These are phyloP conservation scores for Emericellopsis cladophorae DNA, from an alignment of 2,329 filamentous ascomycete species.

Conservation along the genomic window DNA sequence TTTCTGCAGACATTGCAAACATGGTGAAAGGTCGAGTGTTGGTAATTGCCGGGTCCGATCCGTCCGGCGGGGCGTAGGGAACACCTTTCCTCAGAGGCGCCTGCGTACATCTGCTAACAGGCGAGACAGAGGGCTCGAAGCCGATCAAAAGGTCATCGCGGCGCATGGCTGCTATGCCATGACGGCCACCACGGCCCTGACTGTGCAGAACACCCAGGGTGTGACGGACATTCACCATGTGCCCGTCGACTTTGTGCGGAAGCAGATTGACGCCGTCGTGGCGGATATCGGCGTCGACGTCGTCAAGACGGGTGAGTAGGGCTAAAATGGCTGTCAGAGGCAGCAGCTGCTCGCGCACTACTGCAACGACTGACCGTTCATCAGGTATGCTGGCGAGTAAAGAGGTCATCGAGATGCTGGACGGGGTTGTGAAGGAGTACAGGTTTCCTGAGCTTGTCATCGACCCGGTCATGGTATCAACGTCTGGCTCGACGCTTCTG, in stretches of 20 bases:
- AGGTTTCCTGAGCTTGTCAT: slow-evolving; percentile 18
- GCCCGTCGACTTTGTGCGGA: slow-evolving; percentile 65
- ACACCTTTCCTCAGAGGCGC: neutral
- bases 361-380: neutral
- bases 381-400: slow-evolving; percentile 24
- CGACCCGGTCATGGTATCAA: slow-evolving; percentile 71
- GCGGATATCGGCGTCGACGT: slow-evolving; percentile 81
- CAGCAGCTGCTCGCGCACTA: neutral
- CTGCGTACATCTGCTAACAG: slow-evolving; percentile 2
- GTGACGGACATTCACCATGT: slow-evolving; percentile 71
- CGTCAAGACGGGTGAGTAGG: slow-evolving; percentile 67
- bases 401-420: slow-evolving; percentile 23
- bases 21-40: slow-evolving; percentile 46
- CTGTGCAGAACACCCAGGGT: slow-evolving; percentile 86
- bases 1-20: neutral
- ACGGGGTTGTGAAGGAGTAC: slow-evolving; percentile 16
- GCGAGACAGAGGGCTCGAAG: slow-evolving; percentile 66
- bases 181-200: slow-evolving; percentile 89
- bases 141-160: slow-evolving; percentile 88
- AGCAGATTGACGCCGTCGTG: slow-evolving; percentile 76
- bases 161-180: slow-evolving; percentile 92
- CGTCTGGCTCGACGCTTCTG: slow-evolving; percentile 60
- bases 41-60: slow-evolving; percentile 80
- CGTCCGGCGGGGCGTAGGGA: slow-evolving; percentile 73
- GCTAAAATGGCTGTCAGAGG: neutral